phyloP scores from a whole-genome alignment of 805 yeast species.

The Clavispora carvajalis region DNA sequence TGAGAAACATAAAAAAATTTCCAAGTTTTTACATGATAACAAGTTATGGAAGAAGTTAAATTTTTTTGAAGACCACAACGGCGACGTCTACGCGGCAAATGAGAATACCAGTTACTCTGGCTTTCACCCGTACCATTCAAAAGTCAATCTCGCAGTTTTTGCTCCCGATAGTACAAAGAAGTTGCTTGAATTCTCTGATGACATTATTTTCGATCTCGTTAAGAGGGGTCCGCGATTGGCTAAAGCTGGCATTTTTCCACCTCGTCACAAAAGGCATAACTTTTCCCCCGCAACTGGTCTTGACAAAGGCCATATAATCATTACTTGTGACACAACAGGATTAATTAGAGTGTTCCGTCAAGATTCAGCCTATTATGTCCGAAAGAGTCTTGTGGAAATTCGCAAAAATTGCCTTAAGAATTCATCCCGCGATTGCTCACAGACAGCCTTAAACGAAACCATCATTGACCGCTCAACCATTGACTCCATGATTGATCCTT shows the following conservation, averaged over 20 bases:
- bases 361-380: slow-evolving; percentile 53
- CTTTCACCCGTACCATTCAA: slow-evolving; percentile 71
- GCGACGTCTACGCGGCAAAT: slow-evolving; percentile 25
- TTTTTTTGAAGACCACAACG: slow-evolving; percentile 20
- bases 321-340: slow-evolving; percentile 74
- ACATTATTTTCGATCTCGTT: slow-evolving; percentile 64
- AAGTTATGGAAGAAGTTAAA: slow-evolving; percentile 23
- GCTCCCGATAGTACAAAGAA: slow-evolving; percentile 70
- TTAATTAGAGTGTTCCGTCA: slow-evolving; percentile 72
- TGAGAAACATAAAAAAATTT: slow-evolving; percentile 27
- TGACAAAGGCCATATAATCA: slow-evolving; percentile 48
- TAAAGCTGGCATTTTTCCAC: slow-evolving; percentile 3
- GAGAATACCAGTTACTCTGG: slow-evolving; percentile 61
- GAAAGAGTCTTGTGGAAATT: slow-evolving; percentile 21
- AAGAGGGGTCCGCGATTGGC: slow-evolving; percentile 17
- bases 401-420: slow-evolving; percentile 3
- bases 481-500: neutral
- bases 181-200: slow-evolving; percentile 67
- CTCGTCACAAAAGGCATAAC: slow-evolving; percentile 1
- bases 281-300: slow-evolving; percentile 2
- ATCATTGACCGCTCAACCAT: neutral
- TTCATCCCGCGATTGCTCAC: neutral
- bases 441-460: neutral
- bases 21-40: slow-evolving; percentile 24
- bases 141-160: slow-evolving; percentile 69